Base-by-base conservation (phyloP, 805 yeast genomes). In the Naumovozyma castellii region DNA sequence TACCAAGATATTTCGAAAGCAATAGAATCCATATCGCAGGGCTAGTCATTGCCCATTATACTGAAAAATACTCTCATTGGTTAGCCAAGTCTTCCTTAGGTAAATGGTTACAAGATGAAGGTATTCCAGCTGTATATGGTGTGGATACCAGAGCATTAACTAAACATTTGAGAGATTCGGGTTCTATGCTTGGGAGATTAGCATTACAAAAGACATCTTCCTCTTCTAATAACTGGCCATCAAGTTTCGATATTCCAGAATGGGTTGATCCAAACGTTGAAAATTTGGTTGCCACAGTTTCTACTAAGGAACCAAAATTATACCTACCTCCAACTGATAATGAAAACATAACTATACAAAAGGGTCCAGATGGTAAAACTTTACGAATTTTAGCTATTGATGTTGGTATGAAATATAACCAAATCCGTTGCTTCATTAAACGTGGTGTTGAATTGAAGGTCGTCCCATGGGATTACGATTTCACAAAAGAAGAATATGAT, bases 371-470 rank as follows among this genome's bases (percentile, higher is more conserved):
- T 59, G 96, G 96, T 38, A 78, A 82, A 56, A 69, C 78, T 34
- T 64, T 90, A 49, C 79, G 92, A 64, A 83, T 92, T 48, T 65
- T 92, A 30, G 95, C 96, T 17, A 71, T 92, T 47, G 99, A 92
- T 66, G 96, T 88, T 42, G 99, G 99, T 74, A 84, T 92, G 85
- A 92, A 92, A 68, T 90, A 72, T 71, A 92, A 92, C 68, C 99
- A 92, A 70, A 85, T 92, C 58, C 82, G 99, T 65, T 92, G 98
- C 65, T 90, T 92, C 49, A 86, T 92, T 43, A 77, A 78, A 61
- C 81, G 98, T 58, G 98, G 99, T 62, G 96, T 92, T 38, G 97
- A 94, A 67, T 72, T 92, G 51, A 76, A 78, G 59, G 97, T 92
- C 41, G 97, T 92, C 36, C 97, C 98, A 45, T 90, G 90, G 88